Conservation (phyloP, 2,329 filamentous ascomycete genomes). For the Cordyceps militaris region DNA sequence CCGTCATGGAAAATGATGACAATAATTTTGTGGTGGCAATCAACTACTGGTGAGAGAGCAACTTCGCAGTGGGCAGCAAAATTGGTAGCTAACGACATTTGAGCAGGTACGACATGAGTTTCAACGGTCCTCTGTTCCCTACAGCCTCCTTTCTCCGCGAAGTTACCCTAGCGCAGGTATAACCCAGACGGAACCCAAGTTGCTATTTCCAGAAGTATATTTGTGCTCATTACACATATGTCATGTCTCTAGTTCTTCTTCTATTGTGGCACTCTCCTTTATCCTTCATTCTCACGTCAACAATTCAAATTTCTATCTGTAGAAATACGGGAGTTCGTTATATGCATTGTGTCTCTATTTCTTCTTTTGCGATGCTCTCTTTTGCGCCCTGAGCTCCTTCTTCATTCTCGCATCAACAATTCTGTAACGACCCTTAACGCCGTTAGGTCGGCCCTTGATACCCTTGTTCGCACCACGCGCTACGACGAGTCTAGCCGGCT, state of each 20-base stretch:
- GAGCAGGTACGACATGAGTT: conserved; percentile 74
- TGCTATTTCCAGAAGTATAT: conserved; percentile 13
- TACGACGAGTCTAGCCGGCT: conserved; percentile 80
- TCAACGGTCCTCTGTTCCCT: conserved; percentile 61
- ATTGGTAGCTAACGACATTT: background rate
- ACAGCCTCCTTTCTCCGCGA: conserved; percentile 46
- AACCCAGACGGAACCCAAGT: background rate
- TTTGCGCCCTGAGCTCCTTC: conserved; percentile 87
- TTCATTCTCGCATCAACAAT: conserved; percentile 94
- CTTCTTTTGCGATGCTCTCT: conserved; percentile 68
- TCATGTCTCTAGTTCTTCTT: conserved; percentile 41
- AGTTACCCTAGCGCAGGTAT: conserved; percentile 22
- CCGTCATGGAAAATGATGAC: conserved; percentile 51
- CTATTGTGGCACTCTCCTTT: conserved; percentile 72
- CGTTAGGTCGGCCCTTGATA: conserved; percentile 77
- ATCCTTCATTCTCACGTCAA: conserved; percentile 93
- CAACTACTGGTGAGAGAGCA: conserved; percentile 65
- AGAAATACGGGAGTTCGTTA: too few species aligned
- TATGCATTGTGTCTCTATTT: conserved; percentile 20
- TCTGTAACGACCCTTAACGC: conserved; percentile 94
- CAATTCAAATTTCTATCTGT: too few species aligned
- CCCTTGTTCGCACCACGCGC: conserved; percentile 79
- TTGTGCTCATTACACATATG: conserved; percentile 6
- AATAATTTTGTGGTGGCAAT: conserved; percentile 71
- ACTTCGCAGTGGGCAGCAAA: background rate